Base-by-base conservation (phyloP, 331 rosid genomes). In the Telfairia occidentalis region DNA sequence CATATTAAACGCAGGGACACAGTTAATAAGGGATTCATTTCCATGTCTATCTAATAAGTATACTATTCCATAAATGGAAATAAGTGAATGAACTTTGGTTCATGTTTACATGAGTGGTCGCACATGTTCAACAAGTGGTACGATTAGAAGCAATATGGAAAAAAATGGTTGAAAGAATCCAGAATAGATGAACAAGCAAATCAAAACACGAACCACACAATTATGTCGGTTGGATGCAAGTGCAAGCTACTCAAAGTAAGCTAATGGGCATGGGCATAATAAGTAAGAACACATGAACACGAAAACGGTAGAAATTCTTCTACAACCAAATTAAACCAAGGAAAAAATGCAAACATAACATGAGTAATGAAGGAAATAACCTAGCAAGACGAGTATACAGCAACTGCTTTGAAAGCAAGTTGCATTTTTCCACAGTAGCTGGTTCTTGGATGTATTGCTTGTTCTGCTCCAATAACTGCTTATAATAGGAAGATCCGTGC, bases 351-450 rank as follows among this genome's bases (percentile, higher is more conserved):
- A 29, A 18, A 46, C 28, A 52, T 28, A 12, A 53, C 18, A 49
- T 48, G 58, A 49, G 48, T 54, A 52, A 45, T 35, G 78, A 76
- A 29, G 57, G 48, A 45, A 30, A 78, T 77, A 65, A 95, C 99
- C 99, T 95, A 34, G 99, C 99, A 79, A 95, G 97, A 10, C 97
- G 97, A 57, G 97, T 95, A 82, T 89, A 92, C 18, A 92, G 65
- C 89, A 95, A 85, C 70, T 95, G 97, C 80, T 89, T 90, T 1
- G 97, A 77, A 37, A 95, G 86, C 61, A 79, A 79, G 48, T 81
- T 79, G 88, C 99, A 95, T 83, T 90, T 95, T 82, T 90, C 99
- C 71, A 92, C 82, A 0, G 99, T 89, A 53, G 97, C 85, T 34
- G 97, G 97, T 3, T 90, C 91, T 86, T 90, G 97, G 84, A 95